Percentiles rank a stretch among this genome's conserved stretches.
phyloP scores from a whole-genome alignment of 2,329 filamentous ascomycete species.

The Fusarium denticulatum region DNA sequence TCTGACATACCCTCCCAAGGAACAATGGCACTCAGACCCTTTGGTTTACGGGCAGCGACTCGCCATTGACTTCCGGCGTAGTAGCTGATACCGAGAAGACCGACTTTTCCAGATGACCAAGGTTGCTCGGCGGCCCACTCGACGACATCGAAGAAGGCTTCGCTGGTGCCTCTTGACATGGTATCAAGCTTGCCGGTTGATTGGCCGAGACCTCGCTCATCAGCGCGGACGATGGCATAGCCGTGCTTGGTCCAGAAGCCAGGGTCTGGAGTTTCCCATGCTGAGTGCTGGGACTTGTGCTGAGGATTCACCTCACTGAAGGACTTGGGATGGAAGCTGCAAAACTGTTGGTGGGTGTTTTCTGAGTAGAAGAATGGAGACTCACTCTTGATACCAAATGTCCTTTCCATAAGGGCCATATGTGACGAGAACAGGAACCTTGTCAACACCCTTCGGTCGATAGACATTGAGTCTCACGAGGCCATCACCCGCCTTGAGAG shows the following conservation, averaged over 20 bases:
- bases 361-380: no score
- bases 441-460: slow-evolving; percentile 11
- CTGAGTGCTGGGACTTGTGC: slow-evolving; percentile 63
- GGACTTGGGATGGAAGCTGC: slow-evolving; percentile 52
- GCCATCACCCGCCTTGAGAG: slow-evolving; percentile 4
- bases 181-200: slow-evolving; percentile 59
- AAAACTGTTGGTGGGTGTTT: not conserved
- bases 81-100: slow-evolving; percentile 59
- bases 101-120: slow-evolving; percentile 61
- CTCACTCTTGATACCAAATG: slow-evolving; percentile 67
- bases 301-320: slow-evolving; percentile 62
- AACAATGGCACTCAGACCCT: slow-evolving; percentile 58
- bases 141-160: slow-evolving; percentile 60
- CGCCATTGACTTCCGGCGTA: slow-evolving; percentile 60
- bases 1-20: slow-evolving; percentile 64
- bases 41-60: slow-evolving; percentile 58
- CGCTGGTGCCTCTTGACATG: slow-evolving; percentile 59
- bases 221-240: slow-evolving; percentile 65
- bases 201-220: slow-evolving; percentile 60
- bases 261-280: slow-evolving; percentile 69
- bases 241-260: slow-evolving; percentile 64
- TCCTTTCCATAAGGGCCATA: slow-evolving; percentile 82
- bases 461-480: slow-evolving; percentile 11
- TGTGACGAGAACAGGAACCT: slow-evolving; percentile 69
- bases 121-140: slow-evolving; percentile 58